Evolutionary conservation across 306 rosid genomes (phyloP).

Genomic region (Cucumis hystrix): DNA sequence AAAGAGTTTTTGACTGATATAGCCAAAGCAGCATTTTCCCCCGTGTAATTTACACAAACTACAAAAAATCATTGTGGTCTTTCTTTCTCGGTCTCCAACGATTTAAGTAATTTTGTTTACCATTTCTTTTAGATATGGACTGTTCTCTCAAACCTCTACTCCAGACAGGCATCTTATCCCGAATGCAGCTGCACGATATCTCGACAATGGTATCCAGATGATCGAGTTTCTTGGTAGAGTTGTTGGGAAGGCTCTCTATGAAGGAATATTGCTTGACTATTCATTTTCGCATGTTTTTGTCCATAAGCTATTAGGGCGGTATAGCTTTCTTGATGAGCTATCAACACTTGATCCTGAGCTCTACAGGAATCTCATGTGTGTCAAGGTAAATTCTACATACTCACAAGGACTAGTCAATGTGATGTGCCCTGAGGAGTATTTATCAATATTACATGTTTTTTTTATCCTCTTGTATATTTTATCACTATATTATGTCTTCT

Average conservation of each 20-base stretch:
- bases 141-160: slow-evolving; percentile 83
- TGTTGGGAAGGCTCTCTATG: slow-evolving; percentile 96
- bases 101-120: background rate
- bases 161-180: slow-evolving; percentile 82
- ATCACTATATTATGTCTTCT: background rate
- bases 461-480: background rate
- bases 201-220: slow-evolving; percentile 90
- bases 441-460: background rate
- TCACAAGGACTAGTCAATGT: background rate
- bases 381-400: slow-evolving; percentile 53
- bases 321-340: slow-evolving; percentile 90
- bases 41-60: slow-evolving; percentile 54
- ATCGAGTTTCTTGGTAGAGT: slow-evolving; percentile 97
- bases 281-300: slow-evolving; percentile 90
- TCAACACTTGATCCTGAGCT: slow-evolving; percentile 95
- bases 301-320: slow-evolving; percentile 86
- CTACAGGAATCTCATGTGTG: slow-evolving; percentile 83
- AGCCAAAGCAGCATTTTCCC: slow-evolving; percentile 79
- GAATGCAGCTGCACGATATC: slow-evolving; percentile 65
- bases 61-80: background rate
- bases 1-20: slow-evolving; percentile 90
- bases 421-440: background rate
- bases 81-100: background rate
- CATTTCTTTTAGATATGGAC: slow-evolving; percentile 52
- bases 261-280: slow-evolving; percentile 92